Conservation (phyloP, 371 early-diverging fungal species). For the Lichtheimia hyalospora region DNA sequence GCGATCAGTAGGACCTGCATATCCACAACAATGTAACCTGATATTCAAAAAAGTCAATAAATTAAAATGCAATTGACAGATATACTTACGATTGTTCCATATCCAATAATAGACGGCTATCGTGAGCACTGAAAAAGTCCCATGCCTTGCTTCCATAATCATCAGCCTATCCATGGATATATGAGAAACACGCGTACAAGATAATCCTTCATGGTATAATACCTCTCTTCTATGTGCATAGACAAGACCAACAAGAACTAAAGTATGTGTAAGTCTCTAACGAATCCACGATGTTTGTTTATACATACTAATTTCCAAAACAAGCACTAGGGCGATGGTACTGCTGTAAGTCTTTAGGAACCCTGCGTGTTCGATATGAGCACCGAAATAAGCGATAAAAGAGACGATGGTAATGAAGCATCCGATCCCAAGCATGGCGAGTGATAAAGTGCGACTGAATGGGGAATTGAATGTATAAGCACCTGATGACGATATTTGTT, state of each 20-base stretch:
- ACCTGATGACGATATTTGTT: slow-evolving; percentile 14
- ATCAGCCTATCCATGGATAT: slow-evolving; percentile 17
- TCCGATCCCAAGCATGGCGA: slow-evolving; percentile 22
- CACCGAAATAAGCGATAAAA: slow-evolving; percentile 40
- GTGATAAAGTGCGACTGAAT: slow-evolving; percentile 23
- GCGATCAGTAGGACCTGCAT: background rate
- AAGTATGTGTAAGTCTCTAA: too few relatives aligned
- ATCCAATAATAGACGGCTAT: slow-evolving; percentile 21
- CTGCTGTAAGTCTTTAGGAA: slow-evolving; percentile 36
- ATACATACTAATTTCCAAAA: slow-evolving; percentile 26
- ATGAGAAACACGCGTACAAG: background rate
- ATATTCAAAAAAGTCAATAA: too few relatives aligned
- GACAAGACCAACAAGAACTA: slow-evolving; percentile 12
- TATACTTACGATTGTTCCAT: slow-evolving; percentile 30
- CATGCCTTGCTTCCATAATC: slow-evolving; percentile 28
- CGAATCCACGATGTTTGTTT: background rate
- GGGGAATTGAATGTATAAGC: slow-evolving; percentile 35
- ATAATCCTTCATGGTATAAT: slow-evolving; percentile 1
- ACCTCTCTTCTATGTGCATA: slow-evolving; percentile 11
- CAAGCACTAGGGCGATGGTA: slow-evolving; percentile 26
- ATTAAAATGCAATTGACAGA: background rate
- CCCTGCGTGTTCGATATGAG: slow-evolving; percentile 32
- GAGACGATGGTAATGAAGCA: slow-evolving; percentile 21
- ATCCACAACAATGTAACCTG: slow-evolving; percentile 14
- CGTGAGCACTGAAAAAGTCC: slow-evolving; percentile 32